Evolutionary conservation across 2,329 filamentous ascomycete genomes (phyloP).

Genomic region (Xylariaceae sp.): DNA sequence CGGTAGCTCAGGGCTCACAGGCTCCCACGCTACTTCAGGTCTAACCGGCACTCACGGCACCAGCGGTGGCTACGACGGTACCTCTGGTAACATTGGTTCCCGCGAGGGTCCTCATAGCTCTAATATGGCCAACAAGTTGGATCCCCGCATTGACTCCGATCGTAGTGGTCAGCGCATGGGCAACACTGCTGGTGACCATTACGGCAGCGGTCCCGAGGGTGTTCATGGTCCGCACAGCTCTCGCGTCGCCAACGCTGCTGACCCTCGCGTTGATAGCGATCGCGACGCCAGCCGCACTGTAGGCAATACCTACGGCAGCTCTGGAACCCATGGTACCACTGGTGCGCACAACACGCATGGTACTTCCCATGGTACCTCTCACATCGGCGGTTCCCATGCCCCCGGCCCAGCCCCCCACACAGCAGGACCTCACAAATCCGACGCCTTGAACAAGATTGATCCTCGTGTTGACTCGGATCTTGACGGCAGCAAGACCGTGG

Average conservation of each 20-base stretch:
- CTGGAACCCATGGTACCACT: conserved; percentile 37
- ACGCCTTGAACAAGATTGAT: conserved; percentile 62
- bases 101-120: conserved; percentile 54
- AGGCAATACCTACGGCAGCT: conserved; percentile 43
- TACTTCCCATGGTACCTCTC: conserved; percentile 32
- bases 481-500: conserved; percentile 59
- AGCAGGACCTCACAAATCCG: conserved; percentile 59
- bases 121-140: conserved; percentile 56
- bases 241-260: conserved; percentile 54
- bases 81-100: conserved; percentile 31
- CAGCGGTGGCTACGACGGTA: conserved; percentile 49
- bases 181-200: conserved; percentile 39
- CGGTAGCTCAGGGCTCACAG: conserved; percentile 36
- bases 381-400: conserved; percentile 38
- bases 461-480: conserved; percentile 63
- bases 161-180: conserved; percentile 41
- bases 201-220: conserved; percentile 43
- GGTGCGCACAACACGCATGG: conserved; percentile 32
- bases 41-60: conserved; percentile 10
- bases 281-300: conserved; percentile 48
- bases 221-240: conserved; percentile 51
- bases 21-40: conserved; percentile 1
- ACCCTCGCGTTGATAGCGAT: conserved; percentile 61
- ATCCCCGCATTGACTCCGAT: conserved; percentile 63
- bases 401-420: conserved; percentile 53